These are phyloP conservation scores for Ogataea methylovora DNA, from an alignment of 805 yeast genomes.

Conservation along the genomic window DNA sequence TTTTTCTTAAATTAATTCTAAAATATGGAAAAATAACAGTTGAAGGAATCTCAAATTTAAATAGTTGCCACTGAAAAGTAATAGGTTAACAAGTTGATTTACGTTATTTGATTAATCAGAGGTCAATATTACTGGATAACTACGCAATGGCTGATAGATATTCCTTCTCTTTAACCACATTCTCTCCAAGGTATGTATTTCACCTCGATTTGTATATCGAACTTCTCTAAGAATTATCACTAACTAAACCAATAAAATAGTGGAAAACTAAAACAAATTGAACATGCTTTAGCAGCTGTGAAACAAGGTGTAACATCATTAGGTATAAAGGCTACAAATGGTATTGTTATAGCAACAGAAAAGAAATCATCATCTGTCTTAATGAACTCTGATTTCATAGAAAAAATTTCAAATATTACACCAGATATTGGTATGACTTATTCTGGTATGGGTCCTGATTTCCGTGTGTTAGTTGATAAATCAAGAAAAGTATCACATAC, in stretches of 20 bases:
- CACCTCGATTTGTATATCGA: slow-evolving; percentile 3
- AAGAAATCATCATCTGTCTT: slow-evolving; percentile 79
- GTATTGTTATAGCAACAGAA: slow-evolving; percentile 94
- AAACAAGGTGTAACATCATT: slow-evolving; percentile 96
- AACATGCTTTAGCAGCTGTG: slow-evolving; percentile 94
- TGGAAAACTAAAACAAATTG: slow-evolving; percentile 96
- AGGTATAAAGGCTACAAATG: slow-evolving; percentile 91
- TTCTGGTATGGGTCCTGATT: slow-evolving; percentile 99
- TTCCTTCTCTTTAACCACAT: slow-evolving; percentile 93
- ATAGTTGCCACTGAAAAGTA: too few relatives aligned
- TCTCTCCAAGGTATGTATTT: slow-evolving; percentile 80
- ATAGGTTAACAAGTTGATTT: too few relatives aligned
- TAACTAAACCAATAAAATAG: slow-evolving; percentile 29
- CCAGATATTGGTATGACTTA: slow-evolving; percentile 97
- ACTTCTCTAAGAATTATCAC: neutral
- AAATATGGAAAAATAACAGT: too few relatives aligned
- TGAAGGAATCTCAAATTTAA: too few relatives aligned
- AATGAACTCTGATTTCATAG: slow-evolving; percentile 63
- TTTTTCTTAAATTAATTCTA: too few relatives aligned
- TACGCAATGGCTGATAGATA: slow-evolving; percentile 89
- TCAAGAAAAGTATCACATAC: slow-evolving; percentile 93
- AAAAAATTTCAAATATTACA: slow-evolving; percentile 76
- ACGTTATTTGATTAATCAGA: too few relatives aligned
- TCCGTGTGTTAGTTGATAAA: slow-evolving; percentile 86
- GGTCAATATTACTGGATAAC: too few relatives aligned